These are phyloP conservation scores for Penicillium cosmopolitanum DNA, from an alignment of 495 filamentous ascomycete genomes.

Conservation along the genomic window DNA sequence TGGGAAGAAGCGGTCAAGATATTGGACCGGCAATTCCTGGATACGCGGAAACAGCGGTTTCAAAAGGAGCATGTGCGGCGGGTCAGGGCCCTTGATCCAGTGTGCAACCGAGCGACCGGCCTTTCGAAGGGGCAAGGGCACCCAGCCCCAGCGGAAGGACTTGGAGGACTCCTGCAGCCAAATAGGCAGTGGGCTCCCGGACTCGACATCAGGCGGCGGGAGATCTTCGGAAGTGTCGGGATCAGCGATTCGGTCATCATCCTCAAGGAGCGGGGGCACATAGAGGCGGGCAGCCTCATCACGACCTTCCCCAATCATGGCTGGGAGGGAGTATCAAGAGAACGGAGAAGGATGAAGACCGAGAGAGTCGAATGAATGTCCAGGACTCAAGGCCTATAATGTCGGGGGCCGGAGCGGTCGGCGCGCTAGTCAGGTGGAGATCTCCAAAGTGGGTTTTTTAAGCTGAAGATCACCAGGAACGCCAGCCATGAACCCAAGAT, in stretches of 20 bases:
- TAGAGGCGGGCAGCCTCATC: slow-evolving; percentile 41
- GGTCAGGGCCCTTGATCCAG: slow-evolving; percentile 76
- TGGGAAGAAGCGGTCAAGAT: slow-evolving; percentile 67
- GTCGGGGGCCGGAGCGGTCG: slow-evolving; percentile 28
- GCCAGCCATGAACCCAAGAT: slow-evolving; percentile 2
- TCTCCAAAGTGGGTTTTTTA: slow-evolving; percentile 21
- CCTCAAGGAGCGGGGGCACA: slow-evolving; percentile 38
- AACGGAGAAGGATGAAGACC: slow-evolving; percentile 9
- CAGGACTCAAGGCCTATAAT: slow-evolving; percentile 22
- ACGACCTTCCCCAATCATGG: slow-evolving; percentile 42
- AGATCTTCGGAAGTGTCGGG: slow-evolving; percentile 46
- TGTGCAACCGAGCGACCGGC: slow-evolving; percentile 50
- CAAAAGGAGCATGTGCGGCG: slow-evolving; percentile 65
- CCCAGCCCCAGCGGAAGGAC: slow-evolving; percentile 57
- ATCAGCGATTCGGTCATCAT: slow-evolving; percentile 43
- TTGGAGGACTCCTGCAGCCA: slow-evolving; percentile 59
- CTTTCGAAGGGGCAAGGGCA: slow-evolving; percentile 53
- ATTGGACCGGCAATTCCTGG: slow-evolving; percentile 68
- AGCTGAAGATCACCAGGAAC: slow-evolving; percentile 25
- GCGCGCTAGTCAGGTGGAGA: slow-evolving; percentile 26
- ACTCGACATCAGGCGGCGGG: slow-evolving; percentile 41
- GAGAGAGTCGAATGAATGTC: slow-evolving; percentile 16
- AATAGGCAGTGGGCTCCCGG: slow-evolving; percentile 45
- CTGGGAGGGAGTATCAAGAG: slow-evolving; percentile 8
- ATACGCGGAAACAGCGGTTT: slow-evolving; percentile 67